Evolutionary conservation across 2,329 filamentous ascomycete genomes (phyloP).

Genomic region (Colletotrichum sp.): DNA sequence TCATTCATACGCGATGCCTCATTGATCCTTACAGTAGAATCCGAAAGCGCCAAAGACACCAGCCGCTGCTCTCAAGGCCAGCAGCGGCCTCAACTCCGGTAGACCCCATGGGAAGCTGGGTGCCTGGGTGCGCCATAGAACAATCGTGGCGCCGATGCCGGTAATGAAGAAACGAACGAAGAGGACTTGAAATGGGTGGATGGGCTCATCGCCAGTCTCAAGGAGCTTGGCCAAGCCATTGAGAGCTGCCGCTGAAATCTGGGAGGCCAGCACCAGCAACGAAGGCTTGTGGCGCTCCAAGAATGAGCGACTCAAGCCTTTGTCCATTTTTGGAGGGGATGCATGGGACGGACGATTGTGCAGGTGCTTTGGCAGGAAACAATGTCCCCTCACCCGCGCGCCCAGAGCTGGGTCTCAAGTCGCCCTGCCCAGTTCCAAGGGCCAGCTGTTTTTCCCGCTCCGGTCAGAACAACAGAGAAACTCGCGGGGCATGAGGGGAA

Average conservation of each 20-base stretch:
- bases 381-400: neutral
- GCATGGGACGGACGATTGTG: neutral
- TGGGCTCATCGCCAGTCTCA: conserved; percentile 3
- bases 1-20: fast-evolving
- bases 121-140: neutral
- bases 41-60: conserved; percentile 5
- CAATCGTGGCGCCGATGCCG: neutral
- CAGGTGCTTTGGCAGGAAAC: neutral
- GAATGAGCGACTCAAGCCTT: neutral
- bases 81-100: neutral
- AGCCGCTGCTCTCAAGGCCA: neutral
- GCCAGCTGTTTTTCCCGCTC: neutral
- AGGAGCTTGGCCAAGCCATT: conserved; percentile 7
- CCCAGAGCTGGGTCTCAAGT: neutral
- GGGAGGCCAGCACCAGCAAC: neutral
- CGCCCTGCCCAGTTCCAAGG: neutral
- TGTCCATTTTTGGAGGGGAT: neutral
- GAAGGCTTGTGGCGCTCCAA: conserved; percentile 8
- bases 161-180: conserved; percentile 17
- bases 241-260: conserved; percentile 7
- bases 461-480: neutral
- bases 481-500: neutral
- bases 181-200: conserved; percentile 11
- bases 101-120: neutral
- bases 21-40: conserved; percentile 1